A percentile compares a stretch with the other conserved stretches of the same genome.
These are phyloP conservation scores for Schizophyllum commune DNA, from an alignment of 1,284 basidiomycete genomes.

Conservation along the genomic window DNA sequence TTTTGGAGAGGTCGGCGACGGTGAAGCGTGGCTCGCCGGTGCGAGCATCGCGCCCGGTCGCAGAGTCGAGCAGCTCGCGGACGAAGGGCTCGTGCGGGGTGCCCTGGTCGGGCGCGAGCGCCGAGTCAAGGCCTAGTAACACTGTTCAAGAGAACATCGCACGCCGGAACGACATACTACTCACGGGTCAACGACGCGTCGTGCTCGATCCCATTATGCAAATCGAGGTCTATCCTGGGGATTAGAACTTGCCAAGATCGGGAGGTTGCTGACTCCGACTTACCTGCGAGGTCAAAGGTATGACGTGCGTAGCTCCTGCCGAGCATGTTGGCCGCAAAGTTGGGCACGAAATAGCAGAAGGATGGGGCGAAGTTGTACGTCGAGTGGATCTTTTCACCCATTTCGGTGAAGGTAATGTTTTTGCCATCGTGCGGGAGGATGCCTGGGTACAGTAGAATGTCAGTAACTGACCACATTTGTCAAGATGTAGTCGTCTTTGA, in stretches of 20 bases:
- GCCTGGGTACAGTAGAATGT: too few species aligned
- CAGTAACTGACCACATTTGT: too few species aligned
- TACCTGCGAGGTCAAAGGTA: not conserved
- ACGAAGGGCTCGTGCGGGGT: slow-evolving; percentile 41
- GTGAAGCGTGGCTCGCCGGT: slow-evolving; percentile 41
- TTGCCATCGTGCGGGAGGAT: slow-evolving; percentile 2
- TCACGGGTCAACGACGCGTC: slow-evolving; percentile 65
- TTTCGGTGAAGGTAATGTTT: not conserved
- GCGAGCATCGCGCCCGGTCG: slow-evolving; percentile 46
- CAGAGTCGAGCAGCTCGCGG: slow-evolving; percentile 49
- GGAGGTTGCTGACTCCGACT: not conserved
- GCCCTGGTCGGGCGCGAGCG: slow-evolving; percentile 43
- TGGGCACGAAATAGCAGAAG: slow-evolving; percentile 3
- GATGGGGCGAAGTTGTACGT: slow-evolving; percentile 1
- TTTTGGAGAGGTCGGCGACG: slow-evolving; percentile 46
- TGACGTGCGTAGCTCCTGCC: not conserved
- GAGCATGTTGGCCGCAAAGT: slow-evolving; percentile 2
- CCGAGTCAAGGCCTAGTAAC: slow-evolving; percentile 48
- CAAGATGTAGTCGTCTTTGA: too few species aligned
- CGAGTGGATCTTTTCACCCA: not conserved
- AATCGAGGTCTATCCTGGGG: slow-evolving; percentile 37
- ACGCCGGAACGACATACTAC: slow-evolving; percentile 16
- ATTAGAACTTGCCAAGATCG: slow-evolving; percentile 7
- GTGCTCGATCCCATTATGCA: slow-evolving; percentile 75
- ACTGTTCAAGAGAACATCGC: not conserved